Percentiles rank a stretch among this genome's conserved stretches.
These are phyloP conservation scores for Trametes meyenii DNA, from an alignment of 768 basidiomycete species.

Conservation along the genomic window DNA sequence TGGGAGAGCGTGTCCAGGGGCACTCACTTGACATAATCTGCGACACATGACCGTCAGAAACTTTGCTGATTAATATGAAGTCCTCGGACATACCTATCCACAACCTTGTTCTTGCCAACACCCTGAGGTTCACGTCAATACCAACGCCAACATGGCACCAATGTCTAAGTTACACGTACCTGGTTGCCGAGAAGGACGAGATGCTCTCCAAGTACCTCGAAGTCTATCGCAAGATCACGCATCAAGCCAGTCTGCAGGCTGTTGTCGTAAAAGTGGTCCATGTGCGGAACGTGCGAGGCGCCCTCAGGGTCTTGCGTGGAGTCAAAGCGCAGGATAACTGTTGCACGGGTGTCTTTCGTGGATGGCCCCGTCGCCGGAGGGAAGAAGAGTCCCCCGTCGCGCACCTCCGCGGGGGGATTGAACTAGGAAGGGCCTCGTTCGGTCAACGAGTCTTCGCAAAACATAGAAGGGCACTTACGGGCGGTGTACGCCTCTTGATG, in stretches of 20 bases:
- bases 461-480: conserved; percentile 37
- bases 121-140: conserved; percentile 41
- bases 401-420: conserved; percentile 48
- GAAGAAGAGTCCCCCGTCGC: conserved; percentile 47
- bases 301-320: conserved; percentile 54
- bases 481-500: conserved; percentile 44
- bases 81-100: conserved; percentile 50
- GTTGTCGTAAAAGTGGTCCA: conserved; percentile 74
- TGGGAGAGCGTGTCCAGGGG: not conserved
- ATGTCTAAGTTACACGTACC: conserved; percentile 36
- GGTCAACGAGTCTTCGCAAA: not conserved
- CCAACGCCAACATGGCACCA: not conserved
- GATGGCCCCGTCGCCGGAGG: conserved; percentile 43
- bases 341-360: conserved; percentile 36
- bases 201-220: conserved; percentile 64
- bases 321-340: conserved; percentile 53
- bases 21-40: conserved; percentile 58
- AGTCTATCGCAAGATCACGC: conserved; percentile 64
- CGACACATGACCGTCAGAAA: not conserved
- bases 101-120: conserved; percentile 72
- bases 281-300: conserved; percentile 62
- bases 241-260: conserved; percentile 68
- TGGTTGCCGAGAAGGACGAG: conserved; percentile 70
- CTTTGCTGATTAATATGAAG: no score
- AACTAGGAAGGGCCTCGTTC: conserved; percentile 38